Percentiles rank a stretch among this genome's conserved stretches.
phyloP scores from a whole-genome alignment of 768 basidiomycete genomes.

The Lentinula aciculospora region DNA sequence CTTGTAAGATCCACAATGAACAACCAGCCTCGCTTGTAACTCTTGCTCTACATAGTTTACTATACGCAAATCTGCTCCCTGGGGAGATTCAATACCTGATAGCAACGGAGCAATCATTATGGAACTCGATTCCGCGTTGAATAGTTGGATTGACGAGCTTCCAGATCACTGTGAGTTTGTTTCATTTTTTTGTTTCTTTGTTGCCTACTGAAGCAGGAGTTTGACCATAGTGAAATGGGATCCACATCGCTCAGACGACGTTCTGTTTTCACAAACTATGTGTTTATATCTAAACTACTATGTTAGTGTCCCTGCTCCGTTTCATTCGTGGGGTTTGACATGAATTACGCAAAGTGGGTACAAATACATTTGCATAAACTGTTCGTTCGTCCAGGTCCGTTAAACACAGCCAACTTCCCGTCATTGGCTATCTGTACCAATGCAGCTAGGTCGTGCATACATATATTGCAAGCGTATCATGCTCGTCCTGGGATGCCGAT shows the following conservation, averaged over 20 bases:
- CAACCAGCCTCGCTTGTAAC: not conserved
- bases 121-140: constrained; percentile 66
- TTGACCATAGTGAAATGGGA: constrained; percentile 8
- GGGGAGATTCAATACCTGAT: constrained; percentile 16
- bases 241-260: not conserved
- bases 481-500: not conserved
- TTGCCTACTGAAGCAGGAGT: not conserved
- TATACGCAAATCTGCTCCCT: constrained; percentile 29
- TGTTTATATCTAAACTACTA: not conserved
- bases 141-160: constrained; percentile 64
- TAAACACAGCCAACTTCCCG: not conserved
- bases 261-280: not conserved
- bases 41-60: constrained; percentile 9
- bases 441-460: constrained; percentile 11
- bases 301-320: not conserved
- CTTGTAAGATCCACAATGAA: constrained; percentile 27
- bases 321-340: not conserved
- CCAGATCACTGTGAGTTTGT: constrained; percentile 57
- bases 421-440: constrained; percentile 4
- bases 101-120: constrained; percentile 45
- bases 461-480: constrained; percentile 4
- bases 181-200: not conserved
- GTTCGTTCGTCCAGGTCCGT: constrained; percentile 2
- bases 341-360: not conserved
- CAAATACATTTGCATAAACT: constrained; percentile 6